A percentile compares a stretch with the other conserved stretches of the same genome.
Evolutionary conservation across 306 rosid species (phyloP).

Genomic region (Glycine soja): DNA sequence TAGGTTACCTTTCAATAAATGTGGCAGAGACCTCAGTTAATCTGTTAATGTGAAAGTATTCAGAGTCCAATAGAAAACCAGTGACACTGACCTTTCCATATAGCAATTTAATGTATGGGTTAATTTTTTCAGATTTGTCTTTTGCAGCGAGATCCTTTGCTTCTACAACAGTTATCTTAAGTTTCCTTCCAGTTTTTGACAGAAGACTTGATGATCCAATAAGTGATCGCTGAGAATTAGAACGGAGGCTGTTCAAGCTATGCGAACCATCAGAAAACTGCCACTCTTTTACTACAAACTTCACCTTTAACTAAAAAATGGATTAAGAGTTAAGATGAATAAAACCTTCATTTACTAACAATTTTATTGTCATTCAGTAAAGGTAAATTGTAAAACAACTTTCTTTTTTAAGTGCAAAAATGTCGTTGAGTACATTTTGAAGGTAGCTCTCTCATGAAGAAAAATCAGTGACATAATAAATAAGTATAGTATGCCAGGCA

Average conservation of each 20-base stretch:
- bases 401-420: not conserved
- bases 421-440: not conserved
- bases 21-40: constrained; percentile 25
- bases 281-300: constrained; percentile 77
- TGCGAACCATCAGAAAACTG: constrained; percentile 87
- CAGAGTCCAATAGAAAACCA: constrained; percentile 25
- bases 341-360: not conserved
- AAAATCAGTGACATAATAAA: constrained; percentile 6
- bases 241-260: constrained; percentile 53
- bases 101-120: constrained; percentile 69
- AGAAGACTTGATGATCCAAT: constrained; percentile 62
- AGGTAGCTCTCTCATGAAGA: constrained; percentile 2
- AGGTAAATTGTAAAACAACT: constrained; percentile 4
- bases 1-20: constrained; percentile 23
- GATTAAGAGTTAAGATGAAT: constrained; percentile 14
- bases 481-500: not conserved
- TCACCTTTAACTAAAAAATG: constrained; percentile 70
- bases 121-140: constrained; percentile 68
- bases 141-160: constrained; percentile 67
- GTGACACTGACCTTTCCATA: constrained; percentile 74
- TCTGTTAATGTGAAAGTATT: not conserved
- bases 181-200: constrained; percentile 78
- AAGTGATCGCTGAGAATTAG: constrained; percentile 53
- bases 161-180: constrained; percentile 64
- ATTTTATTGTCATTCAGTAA: constrained; percentile 11